Conservation (phyloP, 495 filamentous ascomycete species). For the Annulohypoxylon stygium region DNA sequence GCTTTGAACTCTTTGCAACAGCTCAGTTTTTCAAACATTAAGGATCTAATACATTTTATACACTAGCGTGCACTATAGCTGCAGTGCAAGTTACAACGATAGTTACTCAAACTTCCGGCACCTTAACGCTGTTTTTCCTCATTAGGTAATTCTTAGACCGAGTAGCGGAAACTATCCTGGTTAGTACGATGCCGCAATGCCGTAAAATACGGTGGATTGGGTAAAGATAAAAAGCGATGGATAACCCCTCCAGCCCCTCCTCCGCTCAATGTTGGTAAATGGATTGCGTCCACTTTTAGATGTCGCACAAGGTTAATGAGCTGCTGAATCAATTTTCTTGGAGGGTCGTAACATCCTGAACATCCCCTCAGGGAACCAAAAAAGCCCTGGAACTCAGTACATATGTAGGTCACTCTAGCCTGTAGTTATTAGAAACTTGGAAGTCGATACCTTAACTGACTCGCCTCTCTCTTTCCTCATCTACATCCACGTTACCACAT, state of each 20-base stretch:
- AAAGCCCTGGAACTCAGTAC: background rate
- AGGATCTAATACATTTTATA: background rate
- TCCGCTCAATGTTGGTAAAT: background rate
- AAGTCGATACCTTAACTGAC: slow-evolving; percentile 30
- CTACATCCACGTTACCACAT: slow-evolving; percentile 27
- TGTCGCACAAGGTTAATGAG: background rate
- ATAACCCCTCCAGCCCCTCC: slow-evolving; percentile 2
- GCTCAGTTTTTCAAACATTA: background rate
- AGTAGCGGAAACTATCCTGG: slow-evolving; percentile 22
- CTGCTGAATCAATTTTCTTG: background rate
- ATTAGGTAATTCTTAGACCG: slow-evolving; percentile 31
- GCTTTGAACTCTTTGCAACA: background rate
- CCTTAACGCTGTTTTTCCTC: slow-evolving; percentile 5
- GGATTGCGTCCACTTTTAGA: background rate
- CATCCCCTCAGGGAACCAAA: background rate
- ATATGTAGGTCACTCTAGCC: background rate
- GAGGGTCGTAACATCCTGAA: background rate
- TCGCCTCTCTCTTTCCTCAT: slow-evolving; percentile 12
- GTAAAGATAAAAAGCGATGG: background rate
- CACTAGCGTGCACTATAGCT: background rate
- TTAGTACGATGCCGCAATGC: background rate
- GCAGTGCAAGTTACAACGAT: background rate
- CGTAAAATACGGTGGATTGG: slow-evolving; percentile 13
- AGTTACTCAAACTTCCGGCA: slow-evolving; percentile 1
- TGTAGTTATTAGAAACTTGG: background rate